Evolutionary conservation across 306 rosid species (phyloP).

Genomic region (Dryas octopetala): DNA sequence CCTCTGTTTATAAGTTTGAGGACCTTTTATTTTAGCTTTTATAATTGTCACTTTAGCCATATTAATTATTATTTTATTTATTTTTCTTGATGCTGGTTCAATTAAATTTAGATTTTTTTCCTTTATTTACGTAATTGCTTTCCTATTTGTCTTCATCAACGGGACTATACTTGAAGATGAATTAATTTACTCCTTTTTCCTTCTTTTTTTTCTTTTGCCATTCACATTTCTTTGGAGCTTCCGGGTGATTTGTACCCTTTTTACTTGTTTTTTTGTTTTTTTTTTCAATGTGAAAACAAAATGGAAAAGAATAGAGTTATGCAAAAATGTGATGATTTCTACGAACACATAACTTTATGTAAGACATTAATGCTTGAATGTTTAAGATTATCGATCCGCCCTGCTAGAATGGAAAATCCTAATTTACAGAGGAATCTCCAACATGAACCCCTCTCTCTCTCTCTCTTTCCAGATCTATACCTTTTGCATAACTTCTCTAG

Average conservation of each 20-base stretch:
- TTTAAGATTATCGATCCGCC: neutral
- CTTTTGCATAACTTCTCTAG: neutral
- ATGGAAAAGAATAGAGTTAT: neutral
- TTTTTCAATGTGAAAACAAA: conserved; percentile 17
- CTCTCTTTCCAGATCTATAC: conserved; percentile 8
- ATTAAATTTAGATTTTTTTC: neutral
- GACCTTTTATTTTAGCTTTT: conserved; percentile 4
- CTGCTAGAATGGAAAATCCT: neutral
- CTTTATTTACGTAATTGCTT: neutral
- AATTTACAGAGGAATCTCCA: no score
- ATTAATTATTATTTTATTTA: neutral
- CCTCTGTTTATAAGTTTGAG: neutral
- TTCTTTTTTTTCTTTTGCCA: neutral
- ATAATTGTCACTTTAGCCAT: neutral
- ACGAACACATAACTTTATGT: neutral
- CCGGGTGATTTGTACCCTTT: conserved; percentile 21
- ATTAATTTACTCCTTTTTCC: conserved; percentile 4
- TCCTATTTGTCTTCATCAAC: conserved; percentile 5
- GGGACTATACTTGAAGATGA: conserved; percentile 5
- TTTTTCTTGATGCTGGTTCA: neutral
- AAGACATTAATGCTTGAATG: neutral
- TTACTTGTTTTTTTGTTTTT: conserved; percentile 9
- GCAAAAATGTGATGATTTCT: neutral
- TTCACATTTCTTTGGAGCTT: conserved; percentile 5
- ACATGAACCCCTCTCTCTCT: no score